Conservation (phyloP, 2,329 filamentous ascomycete genomes). For the Colletotrichum sp. region DNA sequence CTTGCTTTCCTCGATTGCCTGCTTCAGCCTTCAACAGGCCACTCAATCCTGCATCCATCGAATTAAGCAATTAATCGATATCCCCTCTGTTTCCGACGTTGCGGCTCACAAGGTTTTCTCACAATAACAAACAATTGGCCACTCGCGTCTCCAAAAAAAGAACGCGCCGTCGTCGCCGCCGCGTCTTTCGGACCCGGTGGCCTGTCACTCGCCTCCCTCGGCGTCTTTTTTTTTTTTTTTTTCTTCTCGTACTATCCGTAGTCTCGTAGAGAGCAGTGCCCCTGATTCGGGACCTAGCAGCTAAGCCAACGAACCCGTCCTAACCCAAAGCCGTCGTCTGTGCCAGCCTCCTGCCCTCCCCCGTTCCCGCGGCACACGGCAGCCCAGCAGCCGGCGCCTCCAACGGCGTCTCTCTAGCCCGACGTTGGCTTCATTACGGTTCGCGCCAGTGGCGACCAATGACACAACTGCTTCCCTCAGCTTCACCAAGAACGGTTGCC, state of each 20-base stretch:
- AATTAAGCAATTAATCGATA: background rate
- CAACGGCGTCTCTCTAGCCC: slow-evolving; percentile 14
- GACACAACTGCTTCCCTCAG: slow-evolving; percentile 1
- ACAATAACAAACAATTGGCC: background rate
- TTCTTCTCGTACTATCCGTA: background rate
- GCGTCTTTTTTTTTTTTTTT: background rate
- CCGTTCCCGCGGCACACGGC: slow-evolving; percentile 10
- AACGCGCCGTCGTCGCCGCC: background rate
- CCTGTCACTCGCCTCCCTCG: background rate
- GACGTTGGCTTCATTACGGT: slow-evolving; percentile 12
- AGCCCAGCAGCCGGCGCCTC: background rate
- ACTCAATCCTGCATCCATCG: background rate
- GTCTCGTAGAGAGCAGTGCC: background rate
- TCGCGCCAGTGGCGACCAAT: slow-evolving; percentile 20
- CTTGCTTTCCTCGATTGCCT: background rate
- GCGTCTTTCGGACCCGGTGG: background rate
- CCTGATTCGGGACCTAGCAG: background rate
- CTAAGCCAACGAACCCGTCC: background rate
- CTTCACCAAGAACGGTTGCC: slow-evolving; percentile 6
- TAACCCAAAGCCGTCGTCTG: background rate
- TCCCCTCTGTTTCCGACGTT: background rate
- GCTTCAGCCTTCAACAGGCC: background rate
- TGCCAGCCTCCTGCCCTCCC: background rate
- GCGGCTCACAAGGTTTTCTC: background rate
- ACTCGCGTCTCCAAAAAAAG: background rate